Base-by-base conservation (phyloP, 495 filamentous ascomycete species). In the Penicillium paxilli region DNA sequence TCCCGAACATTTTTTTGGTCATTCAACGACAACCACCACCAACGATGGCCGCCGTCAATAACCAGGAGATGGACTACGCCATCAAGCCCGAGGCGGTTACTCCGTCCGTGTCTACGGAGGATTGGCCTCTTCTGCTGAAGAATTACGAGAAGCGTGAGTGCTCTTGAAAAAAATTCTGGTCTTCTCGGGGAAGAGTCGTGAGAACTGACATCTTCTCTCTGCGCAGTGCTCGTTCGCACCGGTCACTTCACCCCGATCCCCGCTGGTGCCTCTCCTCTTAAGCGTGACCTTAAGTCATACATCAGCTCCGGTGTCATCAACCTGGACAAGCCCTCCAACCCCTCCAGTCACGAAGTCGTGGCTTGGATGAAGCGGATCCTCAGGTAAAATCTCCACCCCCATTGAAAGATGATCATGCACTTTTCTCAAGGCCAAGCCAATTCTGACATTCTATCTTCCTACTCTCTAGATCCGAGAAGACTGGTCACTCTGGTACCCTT, bases 351-450 rank as follows among this genome's bases (percentile, higher is more conserved):
- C 79, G 94, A 98, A 73, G 95, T 98, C 37, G 94, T 98, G 62
- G 91, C 94, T 49, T 98, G 94, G 95, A 86, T 97, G 54, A 98
- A 98, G 86, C 84, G 92, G 51, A 96, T 98, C 59, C 78, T 98
- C 41, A 87, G 90, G 90, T 95, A 83, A 69, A 10, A 28, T 14
- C n/a, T 38, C 25, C 59, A 51, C 49, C 7, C 28, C 21, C 22
- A 14, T 26, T 11, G 16, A 19, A 5, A n/a, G n/a, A n/a, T n/a
- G n/a, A n/a, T n/a, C n/a, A n/a, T n/a, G n/a, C n/a, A n/a, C n/a
- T 12, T 23, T 7, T 11, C 20, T 8, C 22, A 30, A n/a, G n/a
- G n/a, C n/a, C n/a, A n/a, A 38, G 35, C 35, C 35, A 19, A 38
- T 38, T 32, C 14, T 22, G 20, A 30, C n/a, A n/a, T n/a, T n/a